Evolutionary conservation across 2,329 filamentous ascomycete genomes (phyloP), one percentile per base, ranked within the genome.

Genomic region (Septoria petroselini): DNA sequence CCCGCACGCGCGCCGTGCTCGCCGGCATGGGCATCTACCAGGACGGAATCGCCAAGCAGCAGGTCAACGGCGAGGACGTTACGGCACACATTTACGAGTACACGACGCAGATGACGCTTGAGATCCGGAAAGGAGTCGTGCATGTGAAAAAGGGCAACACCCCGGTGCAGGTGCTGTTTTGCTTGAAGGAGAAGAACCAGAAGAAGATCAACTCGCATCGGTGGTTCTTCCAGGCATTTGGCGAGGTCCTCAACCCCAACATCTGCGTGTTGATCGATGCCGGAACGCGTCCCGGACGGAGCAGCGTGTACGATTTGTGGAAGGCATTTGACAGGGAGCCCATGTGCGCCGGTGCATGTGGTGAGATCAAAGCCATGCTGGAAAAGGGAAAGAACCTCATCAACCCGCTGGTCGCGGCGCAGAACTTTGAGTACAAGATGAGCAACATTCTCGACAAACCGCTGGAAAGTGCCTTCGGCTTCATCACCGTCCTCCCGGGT

Each of bases 391-490:
- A 87, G 70, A 90, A 94, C 63, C 79, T 98, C 29, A 69, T 96
- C 59, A 98, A 97, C 65, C 93, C 93, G 0, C 79, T 98, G 3
- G 88, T 98, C 17, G 93, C 93, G 2, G 91, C 91, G 1, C 93
- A 98, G 65, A 98, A 98, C 67, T 98, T 98, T 63, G 93, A 98
- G 74, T 98, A 98, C 79, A 98, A 98, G 79, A 95, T 98, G 86
- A 95, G 89, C 70, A 98, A 98, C 66, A 98, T 98, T 66, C 79
- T 98, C 37, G 93, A 98, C 70, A 98, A 98, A 73, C 93, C 93
- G 2, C 76, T 98, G 33, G 93, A 98, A 68, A 97, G 91, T 3
- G 88, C 91, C 0, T 98, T 98, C 69, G 93, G 93, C 39, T 98
- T 97, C 73, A 97, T 98, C 67, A 89, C 88, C 37, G 93, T 98